Evolutionary conservation across 306 rosid species (phyloP), one percentile per base, ranked within the genome.

Genomic region (Castanea mollissima): DNA sequence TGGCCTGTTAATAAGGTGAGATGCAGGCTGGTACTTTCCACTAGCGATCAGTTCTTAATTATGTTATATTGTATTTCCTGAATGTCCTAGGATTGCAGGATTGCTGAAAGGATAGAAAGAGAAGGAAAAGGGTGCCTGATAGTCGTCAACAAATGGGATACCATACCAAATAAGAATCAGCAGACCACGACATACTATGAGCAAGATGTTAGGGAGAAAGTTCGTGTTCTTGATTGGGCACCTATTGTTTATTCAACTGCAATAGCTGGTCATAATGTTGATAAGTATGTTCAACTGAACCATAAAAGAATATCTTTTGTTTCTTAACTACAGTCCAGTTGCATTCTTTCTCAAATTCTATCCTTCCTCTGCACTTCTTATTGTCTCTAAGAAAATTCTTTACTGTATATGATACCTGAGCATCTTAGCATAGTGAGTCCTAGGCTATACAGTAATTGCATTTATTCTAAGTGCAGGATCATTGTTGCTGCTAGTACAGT

Each of bases 111-210:
- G 85, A 91, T 95, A 81, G 99, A 95, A 82, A 84, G 72, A 74
- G 99, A 95, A 89, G 99, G 98, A 59, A 95, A 95, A 81, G 98
- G 96, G 71, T 95, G 98, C 82, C 89, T 95, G 82, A 90, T 95
- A 59, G 99, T 95, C 54, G 98, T 95, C 41, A 95, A 95, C 85
- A 95, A 95, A 84, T 95, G 99, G 99, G 99, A 95, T 85, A 95
- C 99, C 16, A 90, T 92, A 84, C 96, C 98, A n/a, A 89, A 92
- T 81, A 95, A 95, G 79, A 91, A 92, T 78, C 99, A 92, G 83
- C 96, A 92, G 92, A 92, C 96, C 49, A 93, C 98, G 16, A 74
- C 87, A 77, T 86, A 86, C 83, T 92, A 95, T 58, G 98, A 95
- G 84, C 89, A 92, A 84, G 99, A 95, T 84, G 97, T 95, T 82